Conservation (phyloP, 2,329 filamentous ascomycete genomes). For the Paraconiothyrium brasiliense region DNA sequence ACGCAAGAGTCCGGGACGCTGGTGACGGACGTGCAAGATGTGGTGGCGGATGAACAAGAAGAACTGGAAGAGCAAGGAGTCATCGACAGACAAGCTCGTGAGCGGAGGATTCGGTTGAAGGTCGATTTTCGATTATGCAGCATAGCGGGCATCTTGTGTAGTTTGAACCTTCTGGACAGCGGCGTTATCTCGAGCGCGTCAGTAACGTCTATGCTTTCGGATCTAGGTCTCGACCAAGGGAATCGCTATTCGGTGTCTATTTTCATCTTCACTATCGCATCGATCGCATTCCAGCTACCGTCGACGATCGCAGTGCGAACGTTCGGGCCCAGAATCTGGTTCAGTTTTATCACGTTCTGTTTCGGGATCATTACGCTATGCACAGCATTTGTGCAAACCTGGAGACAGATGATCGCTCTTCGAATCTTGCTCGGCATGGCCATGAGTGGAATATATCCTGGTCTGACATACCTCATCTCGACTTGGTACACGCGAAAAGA, state of each 20-base stretch:
- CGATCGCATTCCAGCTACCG: constrained; percentile 73
- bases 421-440: constrained; percentile 72
- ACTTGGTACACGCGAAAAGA: constrained; percentile 73
- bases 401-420: constrained; percentile 75
- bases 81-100: constrained; percentile 41
- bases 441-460: constrained; percentile 60
- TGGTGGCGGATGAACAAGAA: neutral
- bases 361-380: constrained; percentile 74
- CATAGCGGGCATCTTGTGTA: constrained; percentile 76
- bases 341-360: constrained; percentile 65
- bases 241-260: constrained; percentile 75
- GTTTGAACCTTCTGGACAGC: constrained; percentile 73
- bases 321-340: constrained; percentile 71
- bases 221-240: constrained; percentile 68
- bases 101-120: constrained; percentile 66
- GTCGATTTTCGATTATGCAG: constrained; percentile 74
- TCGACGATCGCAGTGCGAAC: constrained; percentile 72
- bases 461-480: constrained; percentile 63
- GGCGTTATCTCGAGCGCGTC: constrained; percentile 75
- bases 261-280: constrained; percentile 76
- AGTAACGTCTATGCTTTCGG: constrained; percentile 72
- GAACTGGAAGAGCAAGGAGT: constrained; percentile 7
- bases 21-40: constrained; percentile 8
- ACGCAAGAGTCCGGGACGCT: constrained; percentile 16
- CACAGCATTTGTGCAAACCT: constrained; percentile 73